Evolutionary conservation across 441 rosid species (phyloP).

Genomic region (Mallotus japonicus): DNA sequence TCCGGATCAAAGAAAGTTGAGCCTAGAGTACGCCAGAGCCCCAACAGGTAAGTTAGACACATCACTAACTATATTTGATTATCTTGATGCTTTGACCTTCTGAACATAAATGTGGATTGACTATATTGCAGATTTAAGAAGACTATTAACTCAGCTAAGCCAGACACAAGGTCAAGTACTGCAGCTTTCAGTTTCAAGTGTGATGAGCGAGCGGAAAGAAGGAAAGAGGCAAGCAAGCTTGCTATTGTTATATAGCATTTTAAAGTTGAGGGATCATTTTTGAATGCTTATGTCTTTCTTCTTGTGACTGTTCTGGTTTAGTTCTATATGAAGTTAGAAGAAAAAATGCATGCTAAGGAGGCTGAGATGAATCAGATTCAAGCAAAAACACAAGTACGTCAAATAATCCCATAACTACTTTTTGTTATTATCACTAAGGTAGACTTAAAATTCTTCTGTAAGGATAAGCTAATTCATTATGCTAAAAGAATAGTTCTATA

Average conservation of each 20-base stretch:
- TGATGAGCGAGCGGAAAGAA: slow-evolving; percentile 63
- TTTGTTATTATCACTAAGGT: background rate
- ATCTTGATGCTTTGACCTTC: background rate
- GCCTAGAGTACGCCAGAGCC: slow-evolving; percentile 32
- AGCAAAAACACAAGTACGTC: slow-evolving; percentile 62
- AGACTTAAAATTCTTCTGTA: background rate
- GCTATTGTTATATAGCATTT: slow-evolving; percentile 8
- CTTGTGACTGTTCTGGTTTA: slow-evolving; percentile 26
- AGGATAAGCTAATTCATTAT: background rate
- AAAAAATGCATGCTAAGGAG: slow-evolving; percentile 71
- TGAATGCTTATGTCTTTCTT: background rate
- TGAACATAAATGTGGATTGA: slow-evolving; percentile 17
- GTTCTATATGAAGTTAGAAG: slow-evolving; percentile 70
- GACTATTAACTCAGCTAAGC: slow-evolving; percentile 36
- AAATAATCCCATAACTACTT: background rate
- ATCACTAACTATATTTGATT: slow-evolving; percentile 10
- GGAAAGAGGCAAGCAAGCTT: slow-evolving; percentile 63
- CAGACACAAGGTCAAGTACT: slow-evolving; percentile 36
- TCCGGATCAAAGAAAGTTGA: slow-evolving; percentile 36
- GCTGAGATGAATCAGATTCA: slow-evolving; percentile 60
- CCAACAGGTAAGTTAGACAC: slow-evolving; percentile 39
- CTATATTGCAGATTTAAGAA: slow-evolving; percentile 44
- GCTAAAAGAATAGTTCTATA: background rate
- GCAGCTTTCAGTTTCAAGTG: slow-evolving; percentile 53
- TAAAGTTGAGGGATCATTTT: background rate